These are phyloP conservation scores for Globisporangium middletonii DNA, from an alignment of 352 stramenopile genomes.

Conservation along the genomic window DNA sequence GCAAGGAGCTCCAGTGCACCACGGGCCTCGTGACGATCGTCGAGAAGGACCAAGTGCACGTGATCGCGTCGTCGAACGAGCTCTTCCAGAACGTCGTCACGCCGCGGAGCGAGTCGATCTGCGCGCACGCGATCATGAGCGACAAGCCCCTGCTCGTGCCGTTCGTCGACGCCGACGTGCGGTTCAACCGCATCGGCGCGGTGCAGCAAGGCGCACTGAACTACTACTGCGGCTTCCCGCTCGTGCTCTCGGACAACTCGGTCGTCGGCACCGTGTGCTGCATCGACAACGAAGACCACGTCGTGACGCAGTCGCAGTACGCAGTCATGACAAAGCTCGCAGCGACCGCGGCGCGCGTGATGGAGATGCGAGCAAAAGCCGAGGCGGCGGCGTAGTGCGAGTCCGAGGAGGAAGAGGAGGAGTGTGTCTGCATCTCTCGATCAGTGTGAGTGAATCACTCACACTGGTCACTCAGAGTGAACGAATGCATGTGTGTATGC, in stretches of 20 bases:
- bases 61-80: constrained; percentile 38
- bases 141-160: constrained; percentile 45
- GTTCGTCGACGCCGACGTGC: constrained; percentile 51
- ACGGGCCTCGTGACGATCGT: constrained; percentile 46
- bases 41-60: constrained; percentile 23
- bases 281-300: constrained; percentile 29
- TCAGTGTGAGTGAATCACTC: no score
- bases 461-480: no score
- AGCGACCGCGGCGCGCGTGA: constrained; percentile 34
- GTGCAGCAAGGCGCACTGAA: constrained; percentile 29
- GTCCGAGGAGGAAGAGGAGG: no score
- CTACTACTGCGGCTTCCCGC: constrained; percentile 68
- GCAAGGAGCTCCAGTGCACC: constrained; percentile 40
- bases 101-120: constrained; percentile 48
- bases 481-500: no score
- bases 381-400: background rate
- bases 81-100: constrained; percentile 21
- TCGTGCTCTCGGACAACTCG: constrained; percentile 24
- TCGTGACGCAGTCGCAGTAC: constrained; percentile 57
- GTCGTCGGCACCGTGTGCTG: constrained; percentile 55
- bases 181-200: constrained; percentile 35
- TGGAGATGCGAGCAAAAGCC: constrained; percentile 19
- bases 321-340: constrained; percentile 33
- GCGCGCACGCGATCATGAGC: constrained; percentile 51
- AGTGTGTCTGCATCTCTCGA: no score